Evolutionary conservation across 768 basidiomycete genomes (phyloP).

Genomic region (Multifurca ochricompacta): DNA sequence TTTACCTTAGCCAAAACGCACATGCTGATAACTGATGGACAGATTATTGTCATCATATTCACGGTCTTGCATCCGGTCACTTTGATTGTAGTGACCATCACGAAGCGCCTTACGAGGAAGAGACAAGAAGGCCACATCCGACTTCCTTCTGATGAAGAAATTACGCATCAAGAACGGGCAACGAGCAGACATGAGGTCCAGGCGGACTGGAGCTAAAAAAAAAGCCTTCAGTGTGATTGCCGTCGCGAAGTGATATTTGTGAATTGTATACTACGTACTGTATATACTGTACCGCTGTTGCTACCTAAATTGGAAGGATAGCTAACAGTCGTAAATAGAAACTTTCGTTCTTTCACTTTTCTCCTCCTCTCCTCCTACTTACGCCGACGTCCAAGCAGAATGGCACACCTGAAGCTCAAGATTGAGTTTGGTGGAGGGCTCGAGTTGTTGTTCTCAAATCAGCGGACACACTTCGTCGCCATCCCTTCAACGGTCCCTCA

Average conservation of each 20-base stretch:
- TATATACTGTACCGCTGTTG: no score
- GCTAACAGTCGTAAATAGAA: conserved; percentile 1
- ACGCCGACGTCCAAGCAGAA: background rate
- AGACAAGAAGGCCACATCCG: conserved; percentile 33
- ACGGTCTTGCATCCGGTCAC: conserved; percentile 60
- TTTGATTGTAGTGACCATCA: conserved; percentile 40
- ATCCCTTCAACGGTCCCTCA: conserved; percentile 42
- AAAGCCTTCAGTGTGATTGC: background rate
- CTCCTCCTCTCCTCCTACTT: no score
- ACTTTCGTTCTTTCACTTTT: no score
- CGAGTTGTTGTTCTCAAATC: conserved; percentile 73
- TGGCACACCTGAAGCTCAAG: conserved; percentile 36
- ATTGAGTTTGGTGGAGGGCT: conserved; percentile 82
- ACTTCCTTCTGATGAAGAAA: conserved; percentile 35
- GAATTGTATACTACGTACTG: no score
- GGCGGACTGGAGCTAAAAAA: conserved; percentile 13
- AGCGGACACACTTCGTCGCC: conserved; percentile 48
- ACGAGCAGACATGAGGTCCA: conserved; percentile 1
- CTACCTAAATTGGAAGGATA: background rate
- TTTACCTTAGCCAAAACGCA: background rate
- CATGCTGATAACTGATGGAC: background rate
- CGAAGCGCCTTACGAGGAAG: conserved; percentile 26
- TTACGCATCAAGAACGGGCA: background rate
- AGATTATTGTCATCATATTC: conserved; percentile 58
- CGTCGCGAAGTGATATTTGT: background rate